Percentiles rank a stretch among this genome's conserved stretches.
phyloP scores from a whole-genome alignment of 2,329 filamentous ascomycete genomes.

The Fusarium citri region DNA sequence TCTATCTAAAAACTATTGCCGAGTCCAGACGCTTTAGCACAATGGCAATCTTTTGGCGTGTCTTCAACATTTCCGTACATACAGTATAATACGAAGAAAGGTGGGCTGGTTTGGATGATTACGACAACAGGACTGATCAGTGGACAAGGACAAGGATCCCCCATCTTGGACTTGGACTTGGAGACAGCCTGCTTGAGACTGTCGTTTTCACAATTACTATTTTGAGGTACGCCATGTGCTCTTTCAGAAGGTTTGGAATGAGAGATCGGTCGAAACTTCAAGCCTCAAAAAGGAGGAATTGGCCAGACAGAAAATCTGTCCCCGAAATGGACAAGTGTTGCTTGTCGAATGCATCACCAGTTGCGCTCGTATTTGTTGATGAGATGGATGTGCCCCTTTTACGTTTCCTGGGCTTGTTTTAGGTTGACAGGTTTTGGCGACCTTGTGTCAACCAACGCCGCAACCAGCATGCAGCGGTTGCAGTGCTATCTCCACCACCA shows the following conservation, averaged over 20 bases:
- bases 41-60: constrained; percentile 9
- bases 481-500: neutral
- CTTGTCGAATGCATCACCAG: constrained; percentile 32
- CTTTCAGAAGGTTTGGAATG: constrained; percentile 37
- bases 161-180: neutral
- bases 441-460: constrained; percentile 19
- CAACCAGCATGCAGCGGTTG: constrained; percentile 21
- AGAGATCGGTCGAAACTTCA: constrained; percentile 24
- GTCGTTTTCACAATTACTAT: constrained; percentile 13
- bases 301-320: constrained; percentile 5
- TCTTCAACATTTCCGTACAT: neutral
- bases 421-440: constrained; percentile 15
- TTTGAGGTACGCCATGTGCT: constrained; percentile 23
- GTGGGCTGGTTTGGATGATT: constrained; percentile 9
- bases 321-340: constrained; percentile 29
- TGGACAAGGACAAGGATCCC: constrained; percentile 17
- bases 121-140: constrained; percentile 14
- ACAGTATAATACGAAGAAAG: neutral
- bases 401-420: constrained; percentile 29
- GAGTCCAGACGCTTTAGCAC: constrained; percentile 23
- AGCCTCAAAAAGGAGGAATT: constrained; percentile 21
- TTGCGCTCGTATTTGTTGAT: constrained; percentile 34
- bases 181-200: constrained; percentile 25
- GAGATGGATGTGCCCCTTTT: constrained; percentile 33
- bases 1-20: constrained; percentile 23